phyloP scores from a whole-genome alignment of 1,139 yeast species.

The Hemisphaericaspora subhashii region DNA sequence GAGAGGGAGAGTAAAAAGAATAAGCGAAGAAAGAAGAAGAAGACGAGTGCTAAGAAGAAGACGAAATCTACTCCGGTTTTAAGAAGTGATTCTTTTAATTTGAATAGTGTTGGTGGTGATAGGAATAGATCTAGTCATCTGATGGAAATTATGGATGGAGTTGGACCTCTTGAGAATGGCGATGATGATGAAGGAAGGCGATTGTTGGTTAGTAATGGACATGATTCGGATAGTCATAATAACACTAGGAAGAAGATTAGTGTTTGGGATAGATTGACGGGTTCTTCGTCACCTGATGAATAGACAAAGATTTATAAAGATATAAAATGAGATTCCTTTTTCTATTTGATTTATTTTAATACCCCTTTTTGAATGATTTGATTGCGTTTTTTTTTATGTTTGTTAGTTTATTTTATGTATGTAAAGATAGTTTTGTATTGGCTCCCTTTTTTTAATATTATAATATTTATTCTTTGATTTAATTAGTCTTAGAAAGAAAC shows the following conservation, averaged over 20 bases:
- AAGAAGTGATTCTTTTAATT: slow-evolving; percentile 7
- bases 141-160: slow-evolving; percentile 1
- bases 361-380: no score
- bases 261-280: slow-evolving; percentile 7
- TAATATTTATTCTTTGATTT: no score
- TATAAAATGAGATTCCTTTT: neutral
- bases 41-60: slow-evolving; percentile 6
- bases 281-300: neutral
- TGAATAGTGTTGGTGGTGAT: slow-evolving; percentile 9
- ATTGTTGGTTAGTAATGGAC: neutral
- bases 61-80: neutral
- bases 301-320: neutral
- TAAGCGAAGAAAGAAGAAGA: slow-evolving; percentile 6
- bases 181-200: neutral
- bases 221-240: slow-evolving; percentile 1
- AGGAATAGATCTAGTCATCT: neutral
- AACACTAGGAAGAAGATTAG: slow-evolving; percentile 2
- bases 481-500: no score
- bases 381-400: no score
- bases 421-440: no score
- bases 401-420: no score
- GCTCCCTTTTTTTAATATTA: no score
- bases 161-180: no score
- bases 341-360: neutral
- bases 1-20: slow-evolving; percentile 7